Conservation (phyloP, 2,329 filamentous ascomycete genomes). For the Diaporthe vaccinii region DNA sequence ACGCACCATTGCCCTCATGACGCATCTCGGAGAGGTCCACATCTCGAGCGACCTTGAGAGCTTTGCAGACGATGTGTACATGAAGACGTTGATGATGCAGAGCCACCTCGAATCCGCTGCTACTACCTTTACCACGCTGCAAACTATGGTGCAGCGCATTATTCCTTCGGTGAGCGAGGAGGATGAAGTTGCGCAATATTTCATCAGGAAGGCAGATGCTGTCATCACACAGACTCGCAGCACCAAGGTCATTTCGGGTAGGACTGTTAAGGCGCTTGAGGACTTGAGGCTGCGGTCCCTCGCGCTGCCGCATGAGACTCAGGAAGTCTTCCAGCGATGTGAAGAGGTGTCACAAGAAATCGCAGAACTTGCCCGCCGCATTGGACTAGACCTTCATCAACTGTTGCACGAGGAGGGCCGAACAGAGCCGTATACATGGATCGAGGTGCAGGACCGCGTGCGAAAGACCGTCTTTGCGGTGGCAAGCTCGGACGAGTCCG, state of each 20-base stretch:
- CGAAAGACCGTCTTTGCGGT: constrained; percentile 65
- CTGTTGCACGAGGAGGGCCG: constrained; percentile 81
- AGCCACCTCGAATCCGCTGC: constrained; percentile 86
- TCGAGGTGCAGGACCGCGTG: constrained; percentile 76
- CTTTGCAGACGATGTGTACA: constrained; percentile 84
- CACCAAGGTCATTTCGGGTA: constrained; percentile 85
- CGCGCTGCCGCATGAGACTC: constrained; percentile 77
- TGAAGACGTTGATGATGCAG: constrained; percentile 82
- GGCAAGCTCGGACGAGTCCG: constrained; percentile 72
- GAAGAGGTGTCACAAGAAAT: constrained; percentile 76
- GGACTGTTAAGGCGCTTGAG: constrained; percentile 81
- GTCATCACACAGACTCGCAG: constrained; percentile 83
- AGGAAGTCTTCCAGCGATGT: constrained; percentile 77
- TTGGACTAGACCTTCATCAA: constrained; percentile 75
- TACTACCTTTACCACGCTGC: constrained; percentile 73
- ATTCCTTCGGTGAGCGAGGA: constrained; percentile 71
- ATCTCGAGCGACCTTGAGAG: constrained; percentile 77
- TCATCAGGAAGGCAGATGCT: constrained; percentile 78
- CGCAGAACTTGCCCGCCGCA: constrained; percentile 73
- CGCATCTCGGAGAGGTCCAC: constrained; percentile 87
- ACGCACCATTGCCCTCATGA: constrained; percentile 86
- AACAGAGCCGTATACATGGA: constrained; percentile 74
- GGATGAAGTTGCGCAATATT: constrained; percentile 73
- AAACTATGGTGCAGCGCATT: constrained; percentile 75
- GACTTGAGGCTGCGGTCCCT: constrained; percentile 83